Conservation (phyloP, 805 yeast genomes). For the Suhomyces emberorum region DNA sequence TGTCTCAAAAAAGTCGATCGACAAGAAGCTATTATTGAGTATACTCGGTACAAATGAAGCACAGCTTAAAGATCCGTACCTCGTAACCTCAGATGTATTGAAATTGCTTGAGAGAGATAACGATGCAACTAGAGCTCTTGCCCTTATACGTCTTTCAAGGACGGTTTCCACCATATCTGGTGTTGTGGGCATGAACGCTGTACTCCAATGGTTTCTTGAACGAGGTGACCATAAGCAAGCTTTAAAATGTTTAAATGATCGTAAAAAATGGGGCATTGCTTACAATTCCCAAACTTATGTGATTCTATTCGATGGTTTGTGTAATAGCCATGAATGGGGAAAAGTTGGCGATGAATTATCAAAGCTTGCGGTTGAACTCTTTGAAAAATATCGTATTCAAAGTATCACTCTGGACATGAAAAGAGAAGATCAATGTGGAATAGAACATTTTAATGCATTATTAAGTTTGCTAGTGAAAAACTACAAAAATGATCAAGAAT, state of each 20-base stretch:
- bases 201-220: slow-evolving; percentile 48
- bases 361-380: slow-evolving; percentile 19
- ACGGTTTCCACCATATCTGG: slow-evolving; percentile 1
- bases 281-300: slow-evolving; percentile 45
- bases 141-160: slow-evolving; percentile 37
- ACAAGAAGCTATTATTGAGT: slow-evolving; percentile 47
- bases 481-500: slow-evolving; percentile 26
- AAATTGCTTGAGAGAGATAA: slow-evolving; percentile 51
- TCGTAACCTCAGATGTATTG: slow-evolving; percentile 51
- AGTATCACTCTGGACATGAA: slow-evolving; percentile 15
- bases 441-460: slow-evolving; percentile 37
- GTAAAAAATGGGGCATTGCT: slow-evolving; percentile 61
- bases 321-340: slow-evolving; percentile 34
- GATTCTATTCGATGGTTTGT: slow-evolving; percentile 34
- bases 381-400: slow-evolving; percentile 21
- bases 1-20: slow-evolving; percentile 25
- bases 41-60: slow-evolving; percentile 50
- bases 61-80: slow-evolving; percentile 55
- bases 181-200: slow-evolving; percentile 58
- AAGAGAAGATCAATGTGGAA: slow-evolving; percentile 13
- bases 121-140: slow-evolving; percentile 48
- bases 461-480: slow-evolving; percentile 34
- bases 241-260: slow-evolving; percentile 46
- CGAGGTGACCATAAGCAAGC: slow-evolving; percentile 46
- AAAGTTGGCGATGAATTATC: slow-evolving; percentile 17